phyloP scores from a whole-genome alignment of 2,329 filamentous ascomycete species.

The Colletotrichum orchidophilum region DNA sequence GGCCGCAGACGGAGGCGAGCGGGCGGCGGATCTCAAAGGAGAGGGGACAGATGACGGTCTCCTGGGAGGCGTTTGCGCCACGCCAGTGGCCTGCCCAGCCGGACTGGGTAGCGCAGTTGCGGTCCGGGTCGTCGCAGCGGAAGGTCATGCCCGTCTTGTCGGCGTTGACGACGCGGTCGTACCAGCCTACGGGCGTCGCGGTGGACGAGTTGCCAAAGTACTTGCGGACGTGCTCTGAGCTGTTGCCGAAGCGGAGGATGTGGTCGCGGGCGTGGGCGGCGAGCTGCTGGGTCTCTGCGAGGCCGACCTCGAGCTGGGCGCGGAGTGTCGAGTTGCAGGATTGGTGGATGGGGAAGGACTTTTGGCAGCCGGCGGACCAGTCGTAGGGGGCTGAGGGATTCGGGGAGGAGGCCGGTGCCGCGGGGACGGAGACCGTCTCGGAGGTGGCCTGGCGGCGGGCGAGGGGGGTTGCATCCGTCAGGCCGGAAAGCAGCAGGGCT shows the following conservation, averaged over 20 bases:
- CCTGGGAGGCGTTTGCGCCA: conserved; percentile 68
- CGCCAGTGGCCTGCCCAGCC: conserved; percentile 75
- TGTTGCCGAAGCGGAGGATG: conserved; percentile 64
- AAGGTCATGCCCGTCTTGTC: conserved; percentile 68
- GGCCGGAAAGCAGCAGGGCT: conserved; percentile 38
- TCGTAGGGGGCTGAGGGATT: conserved; percentile 40
- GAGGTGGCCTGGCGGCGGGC: conserved; percentile 34
- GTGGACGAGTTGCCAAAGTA: conserved; percentile 73
- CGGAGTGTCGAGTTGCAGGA: conserved; percentile 73
- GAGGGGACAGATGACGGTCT: conserved; percentile 75
- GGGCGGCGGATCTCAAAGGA: conserved; percentile 67
- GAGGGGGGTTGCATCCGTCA: conserved; percentile 40
- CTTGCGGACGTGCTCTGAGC: conserved; percentile 68
- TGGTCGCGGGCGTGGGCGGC: conserved; percentile 71
- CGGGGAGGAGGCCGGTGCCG: conserved; percentile 35
- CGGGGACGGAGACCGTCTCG: conserved; percentile 33
- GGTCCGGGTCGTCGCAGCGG: conserved; percentile 74
- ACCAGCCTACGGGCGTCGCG: conserved; percentile 69
- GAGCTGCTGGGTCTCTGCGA: conserved; percentile 67
- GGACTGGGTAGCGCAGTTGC: conserved; percentile 66
- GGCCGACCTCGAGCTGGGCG: conserved; percentile 62
- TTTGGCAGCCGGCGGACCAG: conserved; percentile 46
- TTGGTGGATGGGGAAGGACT: conserved; percentile 63
- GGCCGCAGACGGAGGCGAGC: conserved; percentile 67
- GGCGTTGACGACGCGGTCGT: conserved; percentile 65